phyloP scores from a whole-genome alignment of 2,329 filamentous ascomycete genomes.

The Aplosporella prunicola region DNA sequence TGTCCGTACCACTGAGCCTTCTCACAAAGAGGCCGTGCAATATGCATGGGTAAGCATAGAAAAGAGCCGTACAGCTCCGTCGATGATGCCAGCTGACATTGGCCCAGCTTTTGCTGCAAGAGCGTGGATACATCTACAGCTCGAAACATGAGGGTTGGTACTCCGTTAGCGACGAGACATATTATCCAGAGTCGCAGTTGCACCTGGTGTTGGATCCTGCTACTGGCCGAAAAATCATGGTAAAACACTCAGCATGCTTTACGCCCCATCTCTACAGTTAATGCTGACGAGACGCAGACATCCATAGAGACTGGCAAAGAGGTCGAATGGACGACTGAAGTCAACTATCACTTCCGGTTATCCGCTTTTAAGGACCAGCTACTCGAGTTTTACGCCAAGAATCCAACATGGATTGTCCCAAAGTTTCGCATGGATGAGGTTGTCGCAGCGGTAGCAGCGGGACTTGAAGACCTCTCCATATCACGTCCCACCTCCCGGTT shows the following conservation, averaged over 20 bases:
- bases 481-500: slow-evolving; percentile 72
- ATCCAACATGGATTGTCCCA: slow-evolving; percentile 71
- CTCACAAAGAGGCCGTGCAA: slow-evolving; percentile 75
- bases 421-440: slow-evolving; percentile 66
- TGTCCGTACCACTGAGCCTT: slow-evolving; percentile 78
- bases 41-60: slow-evolving; percentile 63
- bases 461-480: slow-evolving; percentile 79
- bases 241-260: slow-evolving; percentile 26
- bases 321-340: slow-evolving; percentile 90
- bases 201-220: slow-evolving; percentile 65
- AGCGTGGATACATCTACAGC: slow-evolving; percentile 71
- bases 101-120: slow-evolving; percentile 54
- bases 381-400: slow-evolving; percentile 67
- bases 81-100: slow-evolving; percentile 8
- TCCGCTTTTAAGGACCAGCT: slow-evolving; percentile 72
- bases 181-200: slow-evolving; percentile 72
- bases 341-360: slow-evolving; percentile 89
- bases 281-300: slow-evolving; percentile 29
- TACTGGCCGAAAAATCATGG: slow-evolving; percentile 76
- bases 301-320: slow-evolving; percentile 82
- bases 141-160: slow-evolving; percentile 92
- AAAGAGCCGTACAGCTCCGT: too few relatives aligned
- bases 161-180: slow-evolving; percentile 91
- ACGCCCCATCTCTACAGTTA: too few relatives aligned
- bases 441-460: slow-evolving; percentile 62